Evolutionary conservation across 305 asterid species (phyloP).

Genomic region (Fraxinus greggii): DNA sequence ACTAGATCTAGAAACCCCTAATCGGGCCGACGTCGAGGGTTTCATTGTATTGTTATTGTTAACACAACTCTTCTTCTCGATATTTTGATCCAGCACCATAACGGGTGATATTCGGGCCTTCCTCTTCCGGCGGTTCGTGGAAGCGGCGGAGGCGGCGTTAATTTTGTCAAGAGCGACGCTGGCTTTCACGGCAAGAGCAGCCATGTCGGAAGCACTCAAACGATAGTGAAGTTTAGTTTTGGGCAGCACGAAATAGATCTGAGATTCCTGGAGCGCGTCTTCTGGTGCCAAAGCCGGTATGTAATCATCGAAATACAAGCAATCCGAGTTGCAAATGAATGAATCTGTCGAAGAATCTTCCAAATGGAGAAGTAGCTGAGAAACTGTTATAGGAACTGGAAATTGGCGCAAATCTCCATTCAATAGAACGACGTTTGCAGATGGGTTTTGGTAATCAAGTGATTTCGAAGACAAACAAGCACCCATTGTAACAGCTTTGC

Average conservation of each 20-base stretch:
- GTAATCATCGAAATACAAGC: slow-evolving; percentile 49
- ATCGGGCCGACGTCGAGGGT: slow-evolving; percentile 8
- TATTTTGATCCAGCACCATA: slow-evolving; percentile 26
- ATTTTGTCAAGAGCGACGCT: slow-evolving; percentile 48
- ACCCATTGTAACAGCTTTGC: slow-evolving; percentile 37
- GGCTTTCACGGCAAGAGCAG: slow-evolving; percentile 61
- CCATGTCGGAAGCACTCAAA: slow-evolving; percentile 60
- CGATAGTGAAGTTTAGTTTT: slow-evolving; percentile 38
- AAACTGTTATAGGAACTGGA: slow-evolving; percentile 44
- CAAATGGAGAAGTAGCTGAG: slow-evolving; percentile 39
- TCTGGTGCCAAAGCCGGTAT: slow-evolving; percentile 41
- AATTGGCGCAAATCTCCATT: slow-evolving; percentile 54
- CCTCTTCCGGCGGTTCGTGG: slow-evolving; percentile 27
- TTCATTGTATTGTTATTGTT: slow-evolving; percentile 13
- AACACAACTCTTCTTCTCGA: neutral
- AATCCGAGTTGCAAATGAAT: slow-evolving; percentile 65
- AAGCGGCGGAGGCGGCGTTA: neutral
- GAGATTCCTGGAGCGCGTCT: slow-evolving; percentile 35
- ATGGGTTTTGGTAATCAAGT: slow-evolving; percentile 25
- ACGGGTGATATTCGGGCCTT: slow-evolving; percentile 57
- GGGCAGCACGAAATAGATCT: slow-evolving; percentile 60
- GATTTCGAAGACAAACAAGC: slow-evolving; percentile 38
- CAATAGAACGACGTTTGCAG: slow-evolving; percentile 45
- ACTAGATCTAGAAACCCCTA: slow-evolving; percentile 45
- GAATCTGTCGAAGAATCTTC: slow-evolving; percentile 27